These are phyloP conservation scores for Boletus sp. DNA, from an alignment of 1,284 basidiomycete species.

Conservation along the genomic window DNA sequence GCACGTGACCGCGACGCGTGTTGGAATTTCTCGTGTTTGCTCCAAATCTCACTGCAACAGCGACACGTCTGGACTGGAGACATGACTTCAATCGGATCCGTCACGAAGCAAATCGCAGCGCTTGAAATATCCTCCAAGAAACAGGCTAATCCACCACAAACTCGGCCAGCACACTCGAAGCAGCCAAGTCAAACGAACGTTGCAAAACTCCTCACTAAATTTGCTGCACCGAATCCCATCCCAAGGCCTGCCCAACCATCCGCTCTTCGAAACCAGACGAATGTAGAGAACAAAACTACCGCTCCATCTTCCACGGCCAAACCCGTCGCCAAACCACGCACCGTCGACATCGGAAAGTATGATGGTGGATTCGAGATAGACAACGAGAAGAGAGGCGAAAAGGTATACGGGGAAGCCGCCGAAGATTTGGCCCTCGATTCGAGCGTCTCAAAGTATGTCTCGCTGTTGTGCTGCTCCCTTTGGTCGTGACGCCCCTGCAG, in stretches of 20 bases:
- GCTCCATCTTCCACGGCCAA: conserved; percentile 25
- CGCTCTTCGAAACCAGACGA: conserved; percentile 39
- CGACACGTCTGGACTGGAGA: not conserved
- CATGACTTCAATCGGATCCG: conserved; percentile 44
- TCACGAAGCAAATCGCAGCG: conserved; percentile 47
- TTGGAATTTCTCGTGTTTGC: conserved; percentile 10
- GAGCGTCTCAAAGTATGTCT: conserved; percentile 56
- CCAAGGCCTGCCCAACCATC: conserved; percentile 38
- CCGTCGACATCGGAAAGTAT: conserved; percentile 77
- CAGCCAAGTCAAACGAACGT: conserved; percentile 52
- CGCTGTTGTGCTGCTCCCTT: not conserved
- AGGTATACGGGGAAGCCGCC: conserved; percentile 69
- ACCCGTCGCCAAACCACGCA: conserved; percentile 19
- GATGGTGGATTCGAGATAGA: conserved; percentile 86
- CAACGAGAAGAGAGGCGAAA: conserved; percentile 59
- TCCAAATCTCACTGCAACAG: not conserved
- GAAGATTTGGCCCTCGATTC: conserved; percentile 76
- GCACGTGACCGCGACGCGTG: conserved; percentile 29
- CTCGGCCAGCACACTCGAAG: conserved; percentile 44
- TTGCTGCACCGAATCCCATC: conserved; percentile 50
- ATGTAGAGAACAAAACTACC: conserved; percentile 24
- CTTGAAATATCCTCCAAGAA: conserved; percentile 49
- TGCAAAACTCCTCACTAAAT: conserved; percentile 65
- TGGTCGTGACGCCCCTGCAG: conserved; percentile 34
- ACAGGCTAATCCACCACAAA: conserved; percentile 27